Percentiles rank a stretch among this genome's conserved stretches.
Conservation (phyloP, 192 early-diverging fungal genomes). For the Backusella tarrabulga region DNA sequence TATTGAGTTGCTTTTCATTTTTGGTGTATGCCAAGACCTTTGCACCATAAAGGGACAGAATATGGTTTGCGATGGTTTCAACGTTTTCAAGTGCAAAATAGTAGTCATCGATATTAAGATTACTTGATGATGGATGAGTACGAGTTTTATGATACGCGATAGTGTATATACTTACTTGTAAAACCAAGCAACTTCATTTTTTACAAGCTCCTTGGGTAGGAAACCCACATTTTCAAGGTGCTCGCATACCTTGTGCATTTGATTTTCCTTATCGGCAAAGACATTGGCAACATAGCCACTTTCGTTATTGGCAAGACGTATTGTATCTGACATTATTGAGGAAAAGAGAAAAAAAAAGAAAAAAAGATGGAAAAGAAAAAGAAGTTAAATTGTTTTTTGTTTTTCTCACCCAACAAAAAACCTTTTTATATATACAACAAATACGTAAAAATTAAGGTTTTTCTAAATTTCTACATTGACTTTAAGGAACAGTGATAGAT, state of each 20-base stretch:
- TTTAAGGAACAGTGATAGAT: neutral
- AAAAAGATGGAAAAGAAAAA: neutral
- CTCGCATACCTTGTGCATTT: conserved; percentile 82
- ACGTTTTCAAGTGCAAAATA: conserved; percentile 93
- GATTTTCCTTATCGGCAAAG: conserved; percentile 89
- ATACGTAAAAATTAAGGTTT: neutral
- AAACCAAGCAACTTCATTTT: conserved; percentile 92
- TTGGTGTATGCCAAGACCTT: conserved; percentile 92
- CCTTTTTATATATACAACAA: neutral
- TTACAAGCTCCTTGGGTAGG: conserved; percentile 86
- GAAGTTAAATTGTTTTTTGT: neutral
- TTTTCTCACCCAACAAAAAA: neutral
- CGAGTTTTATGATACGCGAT: neutral
- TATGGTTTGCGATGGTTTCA: conserved; percentile 91
- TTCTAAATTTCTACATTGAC: neutral
- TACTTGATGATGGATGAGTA: conserved; percentile 44
- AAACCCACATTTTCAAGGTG: conserved; percentile 86
- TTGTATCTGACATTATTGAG: too few relatives aligned
- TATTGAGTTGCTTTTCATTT: conserved; percentile 74
- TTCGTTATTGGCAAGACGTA: neutral
- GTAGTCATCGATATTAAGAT: conserved; percentile 97
- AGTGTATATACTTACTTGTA: neutral
- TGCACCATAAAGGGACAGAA: conserved; percentile 96
- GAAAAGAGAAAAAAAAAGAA: neutral
- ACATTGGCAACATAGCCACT: conserved; percentile 77